Base-by-base conservation (phyloP, 805 yeast species). In the Komagataella pseudopastoris region DNA sequence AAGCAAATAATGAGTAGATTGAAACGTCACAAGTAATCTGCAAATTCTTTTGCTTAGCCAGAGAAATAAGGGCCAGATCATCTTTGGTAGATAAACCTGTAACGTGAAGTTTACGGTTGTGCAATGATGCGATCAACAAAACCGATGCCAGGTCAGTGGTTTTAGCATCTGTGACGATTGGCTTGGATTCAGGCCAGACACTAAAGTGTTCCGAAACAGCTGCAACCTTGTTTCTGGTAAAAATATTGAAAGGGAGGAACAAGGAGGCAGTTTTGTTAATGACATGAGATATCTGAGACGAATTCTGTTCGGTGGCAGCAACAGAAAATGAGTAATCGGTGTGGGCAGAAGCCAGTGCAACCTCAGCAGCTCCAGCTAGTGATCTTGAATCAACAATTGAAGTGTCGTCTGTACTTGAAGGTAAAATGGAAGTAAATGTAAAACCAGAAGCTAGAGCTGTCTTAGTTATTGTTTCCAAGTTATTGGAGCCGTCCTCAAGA, bases 61-160 rank as follows among this genome's bases (percentile, higher is more conserved):
- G 80, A 63, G 77, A 76, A 62, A 91, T 86, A 63, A 91, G 74
- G 55, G 85, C 82, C 63, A 91, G 74, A 66, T 91, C 98, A 57
- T 84, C 88, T 63, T 76, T 80, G 54, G 84, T 75, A 46, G 86
- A 80, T 50, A 91, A 93, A 58, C 86, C 89, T 52, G 96, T 87
- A 59, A 91, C 82, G 68, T 91, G 98, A 56, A 91, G 84, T 45
- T 88, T 73, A 62, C 95, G 79, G 69, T 72, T 77, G 74, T 87
- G 89, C 63, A 91, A 76, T 23, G 96, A 85, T 47, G 97, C 96
- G 69, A 91, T 74, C 61, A 91, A 76, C 64, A 91, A 72, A 47
- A 90, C 84, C 3, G 96, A 86, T n/a, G 98, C 98, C 62, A 91
- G 74, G 61, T 88, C 91, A 45, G 96, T 86, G 23, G 91, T 83